Base-by-base conservation (phyloP, 805 yeast genomes). In the Wickerhamiella dianesei region DNA sequence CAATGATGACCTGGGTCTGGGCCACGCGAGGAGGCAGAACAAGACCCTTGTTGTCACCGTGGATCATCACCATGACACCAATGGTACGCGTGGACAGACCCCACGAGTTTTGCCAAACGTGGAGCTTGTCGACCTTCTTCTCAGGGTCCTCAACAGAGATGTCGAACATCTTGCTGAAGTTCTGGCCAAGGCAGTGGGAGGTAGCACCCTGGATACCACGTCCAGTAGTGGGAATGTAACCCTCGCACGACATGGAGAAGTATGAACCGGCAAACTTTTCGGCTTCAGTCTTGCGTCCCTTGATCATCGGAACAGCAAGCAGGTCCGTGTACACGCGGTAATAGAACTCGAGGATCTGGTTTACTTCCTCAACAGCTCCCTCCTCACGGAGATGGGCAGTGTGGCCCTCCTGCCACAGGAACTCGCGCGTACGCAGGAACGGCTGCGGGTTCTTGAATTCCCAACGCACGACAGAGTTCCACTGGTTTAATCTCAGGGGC, bases 381-480 rank as follows among this genome's bases (percentile, higher is more conserved):
- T 79, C 84, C 54, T 71, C 67, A 48, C 94, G 82, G 62, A 94
- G 75, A 66, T 85, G 95, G 47, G 95, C 98, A 44, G 98, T 92
- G 72, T 92, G 99, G 59, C 99, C 99, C 72, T 92, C 99, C 72
- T 92, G 99, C 99, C 99, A 92, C 67, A 92, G 74, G 71, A 92
- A 92, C 70, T 92, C 99, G 72, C 99, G 82, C 13, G 98, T 94
- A 76, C 99, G 83, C 64, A 92, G 71, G 69, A 92, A 92, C 44
- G 99, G 99, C 71, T 92, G 99, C 49, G 99, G 99, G 68, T 92
- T 97, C 74, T 92, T 92, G 72, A 92, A 92, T 71, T 92, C 99
- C 99, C 98, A 92, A 74, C 99, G 82, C 44, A 92, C 99, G 41
- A 92, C 99, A 17, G 96, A 88, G 72, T 94, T 94, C 99, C 99